Conservation (phyloP, 1,284 basidiomycete genomes). For the Prillingera fragicola region DNA sequence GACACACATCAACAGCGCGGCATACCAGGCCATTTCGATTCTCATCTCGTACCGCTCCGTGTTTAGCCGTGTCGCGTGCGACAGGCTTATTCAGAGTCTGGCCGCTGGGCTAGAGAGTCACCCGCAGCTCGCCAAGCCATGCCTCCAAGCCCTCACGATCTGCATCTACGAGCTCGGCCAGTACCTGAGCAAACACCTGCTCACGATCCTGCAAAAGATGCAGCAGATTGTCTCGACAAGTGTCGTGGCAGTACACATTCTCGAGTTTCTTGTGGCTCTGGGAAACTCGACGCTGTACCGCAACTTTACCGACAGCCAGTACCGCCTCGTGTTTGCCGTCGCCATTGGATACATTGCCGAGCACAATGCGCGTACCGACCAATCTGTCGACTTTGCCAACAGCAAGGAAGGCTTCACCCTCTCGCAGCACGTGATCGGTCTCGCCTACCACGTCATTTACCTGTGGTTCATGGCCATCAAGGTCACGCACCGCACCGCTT, state of each 20-base stretch:
- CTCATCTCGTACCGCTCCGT: conserved; percentile 81
- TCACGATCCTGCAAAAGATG: conserved; percentile 78
- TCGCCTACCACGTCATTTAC: conserved; percentile 90
- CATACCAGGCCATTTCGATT: conserved; percentile 82
- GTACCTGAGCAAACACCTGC: conserved; percentile 74
- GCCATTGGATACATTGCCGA: conserved; percentile 91
- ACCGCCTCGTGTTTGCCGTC: conserved; percentile 90
- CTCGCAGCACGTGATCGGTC: conserved; percentile 88
- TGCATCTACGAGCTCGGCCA: conserved; percentile 82
- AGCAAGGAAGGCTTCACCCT: conserved; percentile 73
- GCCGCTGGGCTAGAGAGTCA: conserved; percentile 67
- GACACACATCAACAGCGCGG: conserved; percentile 80
- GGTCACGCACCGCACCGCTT: conserved; percentile 73
- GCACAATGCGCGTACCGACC: conserved; percentile 52
- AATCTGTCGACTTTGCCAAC: conserved; percentile 54
- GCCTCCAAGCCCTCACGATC: conserved; percentile 83
- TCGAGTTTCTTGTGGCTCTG: conserved; percentile 84
- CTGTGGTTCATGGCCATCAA: conserved; percentile 91
- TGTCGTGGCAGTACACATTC: conserved; percentile 89
- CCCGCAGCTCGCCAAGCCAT: conserved; percentile 80
- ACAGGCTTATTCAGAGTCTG: conserved; percentile 76
- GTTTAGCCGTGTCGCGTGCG: conserved; percentile 56
- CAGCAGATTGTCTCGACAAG: conserved; percentile 93
- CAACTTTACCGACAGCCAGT: conserved; percentile 90
- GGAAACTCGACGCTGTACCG: conserved; percentile 75